Base-by-base conservation (phyloP, 2,329 filamentous ascomycete species). In the Saccharata proteae region DNA sequence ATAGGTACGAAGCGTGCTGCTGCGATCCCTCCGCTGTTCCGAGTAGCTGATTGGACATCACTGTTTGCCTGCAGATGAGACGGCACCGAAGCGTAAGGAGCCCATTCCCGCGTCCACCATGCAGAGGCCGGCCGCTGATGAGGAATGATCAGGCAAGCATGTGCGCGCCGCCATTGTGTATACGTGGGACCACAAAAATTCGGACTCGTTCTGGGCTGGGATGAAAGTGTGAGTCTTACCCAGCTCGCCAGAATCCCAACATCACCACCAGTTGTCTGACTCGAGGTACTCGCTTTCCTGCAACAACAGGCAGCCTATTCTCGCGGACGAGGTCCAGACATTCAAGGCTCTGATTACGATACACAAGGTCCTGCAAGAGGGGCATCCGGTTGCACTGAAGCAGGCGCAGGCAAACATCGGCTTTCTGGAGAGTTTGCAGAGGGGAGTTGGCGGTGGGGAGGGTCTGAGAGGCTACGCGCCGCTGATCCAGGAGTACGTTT, bases 131-230 rank as follows among this genome's bases (percentile, higher is more conserved):
- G 12, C 7, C 28, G 44, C 42, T 41, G 42, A 54, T 61, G 36
- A 62, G 41, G 16, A 32, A 17, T 29, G 40, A 26, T 21, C 49
- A 71, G 72, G 71, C 38, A 98, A 98, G 63, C 90, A 98, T 80
- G 90, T 98, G 36, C 82, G 90, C 52, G 85, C 81, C 57, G 93
- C 84, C 54, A 98, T 98, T 49, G 88, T 98, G 26, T 96, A 96
- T 59, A 96, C 88, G 37, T 98, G 90, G 90, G 90, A 98, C 61
- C 85, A 98, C 65, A 92, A 93, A 64, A 93, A 80, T 42, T 93
- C 86, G 24, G 70, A 76, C 53, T 83, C 86, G 52, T 98, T 98
- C 58, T 98, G 90, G 90, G 76, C 83, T 35, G 88, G 86, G 54
- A 92, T 98, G 71, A 98, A 98, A 74, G 86, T 96, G 80, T 92